These are phyloP conservation scores for Cadophora sp. DNA, from an alignment of 2,329 filamentous ascomycete genomes.

Conservation along the genomic window DNA sequence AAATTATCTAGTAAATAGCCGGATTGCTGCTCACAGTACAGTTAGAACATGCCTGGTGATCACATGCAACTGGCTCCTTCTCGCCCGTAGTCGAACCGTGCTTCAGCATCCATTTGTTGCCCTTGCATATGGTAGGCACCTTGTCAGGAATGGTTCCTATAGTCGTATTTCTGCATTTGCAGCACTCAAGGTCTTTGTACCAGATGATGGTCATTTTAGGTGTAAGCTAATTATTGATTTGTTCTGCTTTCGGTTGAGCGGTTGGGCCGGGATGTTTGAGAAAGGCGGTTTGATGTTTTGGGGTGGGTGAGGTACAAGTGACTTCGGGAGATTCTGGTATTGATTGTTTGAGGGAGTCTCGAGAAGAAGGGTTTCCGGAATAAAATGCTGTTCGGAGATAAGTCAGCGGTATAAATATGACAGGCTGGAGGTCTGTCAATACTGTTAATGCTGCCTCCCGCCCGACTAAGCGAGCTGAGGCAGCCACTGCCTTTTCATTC, in stretches of 20 bases:
- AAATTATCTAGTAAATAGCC: background rate
- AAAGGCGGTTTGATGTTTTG: background rate
- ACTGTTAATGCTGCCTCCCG: no score
- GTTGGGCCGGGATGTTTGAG: background rate
- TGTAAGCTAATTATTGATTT: background rate
- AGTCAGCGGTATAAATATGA: background rate
- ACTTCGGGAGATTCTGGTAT: background rate
- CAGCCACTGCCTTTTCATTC: background rate
- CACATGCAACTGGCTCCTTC: background rate
- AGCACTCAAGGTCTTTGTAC: constrained; percentile 5
- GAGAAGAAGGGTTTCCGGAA: background rate
- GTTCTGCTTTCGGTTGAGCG: background rate
- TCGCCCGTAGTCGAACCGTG: background rate
- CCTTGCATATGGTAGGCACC: background rate
- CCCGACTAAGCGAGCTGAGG: background rate
- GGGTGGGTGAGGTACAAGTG: background rate
- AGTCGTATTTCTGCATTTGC: background rate
- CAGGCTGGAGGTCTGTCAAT: background rate
- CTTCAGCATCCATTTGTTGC: background rate
- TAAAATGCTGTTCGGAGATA: background rate
- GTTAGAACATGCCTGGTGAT: background rate
- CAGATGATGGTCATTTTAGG: background rate
- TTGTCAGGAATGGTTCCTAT: background rate
- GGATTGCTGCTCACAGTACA: background rate
- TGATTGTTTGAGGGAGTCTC: background rate